Conservation (phyloP, 495 filamentous ascomycete genomes). For the Podospora bellae-mahoneyi region DNA sequence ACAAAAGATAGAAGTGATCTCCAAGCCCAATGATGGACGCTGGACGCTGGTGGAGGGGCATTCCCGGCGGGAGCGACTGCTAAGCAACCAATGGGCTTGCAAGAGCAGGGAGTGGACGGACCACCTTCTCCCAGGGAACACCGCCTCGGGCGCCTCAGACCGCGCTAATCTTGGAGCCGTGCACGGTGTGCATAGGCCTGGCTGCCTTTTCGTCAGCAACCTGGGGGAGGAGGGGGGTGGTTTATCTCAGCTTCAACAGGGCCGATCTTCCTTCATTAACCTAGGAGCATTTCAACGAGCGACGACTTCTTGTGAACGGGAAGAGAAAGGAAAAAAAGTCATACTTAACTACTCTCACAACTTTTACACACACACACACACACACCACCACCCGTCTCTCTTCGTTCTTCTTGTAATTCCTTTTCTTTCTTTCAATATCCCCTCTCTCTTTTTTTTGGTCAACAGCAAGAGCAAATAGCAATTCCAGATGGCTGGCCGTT, state of each 20-base stretch:
- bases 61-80: background rate
- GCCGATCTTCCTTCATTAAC: slow-evolving; percentile 5
- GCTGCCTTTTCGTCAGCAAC: background rate
- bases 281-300: background rate
- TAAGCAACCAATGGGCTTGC: background rate
- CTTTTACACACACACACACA: background rate
- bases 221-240: background rate
- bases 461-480: background rate
- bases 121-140: background rate
- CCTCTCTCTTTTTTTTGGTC: background rate
- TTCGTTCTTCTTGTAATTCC: background rate
- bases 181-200: too few relatives aligned
- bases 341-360: background rate
- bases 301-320: background rate
- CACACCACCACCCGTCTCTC: background rate
- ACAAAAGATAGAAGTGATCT: background rate
- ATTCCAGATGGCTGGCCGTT: slow-evolving; percentile 80
- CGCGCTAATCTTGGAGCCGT: background rate
- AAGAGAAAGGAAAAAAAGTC: background rate
- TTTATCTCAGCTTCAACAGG: background rate
- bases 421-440: background rate
- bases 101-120: background rate
- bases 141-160: background rate
- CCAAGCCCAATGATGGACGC: background rate
- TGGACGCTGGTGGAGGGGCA: background rate